Evolutionary conservation across 768 basidiomycete genomes (phyloP), one percentile per base, ranked within the genome.

Genomic region (Polyporus arcularius): DNA sequence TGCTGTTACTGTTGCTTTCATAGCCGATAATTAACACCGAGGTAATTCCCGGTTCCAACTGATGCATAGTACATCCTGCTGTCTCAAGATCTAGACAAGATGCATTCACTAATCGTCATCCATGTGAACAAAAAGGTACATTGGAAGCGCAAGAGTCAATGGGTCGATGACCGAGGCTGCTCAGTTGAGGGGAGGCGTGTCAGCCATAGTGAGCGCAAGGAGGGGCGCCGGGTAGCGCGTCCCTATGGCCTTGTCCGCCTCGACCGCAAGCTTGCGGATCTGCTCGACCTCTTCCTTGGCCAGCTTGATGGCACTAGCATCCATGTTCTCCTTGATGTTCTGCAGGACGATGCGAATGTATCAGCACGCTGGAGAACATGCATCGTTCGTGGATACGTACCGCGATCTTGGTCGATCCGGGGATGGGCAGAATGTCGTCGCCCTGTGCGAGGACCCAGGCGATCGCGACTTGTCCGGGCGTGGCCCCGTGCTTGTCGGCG

Each of bases 291-390:
- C 75, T 26, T 74, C 71, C 1, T 52, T 26, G 30, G 62, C 64
- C 4, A 76, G 67, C 46, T 69, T 67, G 48, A 76, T 59, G 14
- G 65, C 47, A 2, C 65, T 35, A 1, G 75, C 74, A 14, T 62
- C 70, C 10, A 73, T 52, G 54, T 76, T 77, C 64, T 77, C 76
- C 41, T 74, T 57, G 18, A 77, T 60, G 51, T 72, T 72, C 76
- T 76, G 55, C 26, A 35, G 14, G 2, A 56, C 8, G 26, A 14
- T 18, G 10, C 4, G 21, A 14, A 15, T 31, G 21, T 39, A 6
- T 51, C n/a, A 53, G 42, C 5, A 16, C 9, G 16, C 5, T 8
- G n/a, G 3, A 26, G 8, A 73, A 64, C 45, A 63, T 54, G 41
- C 73, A 55, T 21, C 64, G 45, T 1, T 14, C 21, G 39, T 15